Percentiles rank a stretch among this genome's conserved stretches.
Conservation (phyloP, 1,139 yeast species). For the Zygosaccharomyces pseudobailii region DNA sequence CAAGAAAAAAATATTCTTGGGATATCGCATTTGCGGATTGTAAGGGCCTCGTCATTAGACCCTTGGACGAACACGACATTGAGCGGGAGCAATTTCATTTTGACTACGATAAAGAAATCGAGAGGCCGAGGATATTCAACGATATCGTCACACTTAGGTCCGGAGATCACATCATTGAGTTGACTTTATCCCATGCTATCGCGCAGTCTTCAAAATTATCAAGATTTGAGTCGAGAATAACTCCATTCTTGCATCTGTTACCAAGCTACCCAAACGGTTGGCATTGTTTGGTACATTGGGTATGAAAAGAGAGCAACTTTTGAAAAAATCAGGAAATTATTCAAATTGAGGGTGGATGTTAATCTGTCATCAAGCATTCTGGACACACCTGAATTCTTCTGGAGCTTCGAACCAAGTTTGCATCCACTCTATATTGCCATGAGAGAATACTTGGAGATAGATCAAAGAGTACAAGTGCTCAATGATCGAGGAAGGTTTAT, state of each 20-base stretch:
- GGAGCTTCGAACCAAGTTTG: conserved; percentile 94
- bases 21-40: conserved; percentile 65
- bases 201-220: conserved; percentile 94
- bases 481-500: conserved; percentile 94
- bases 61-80: conserved; percentile 82
- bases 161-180: conserved; percentile 87
- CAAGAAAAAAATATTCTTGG: conserved; percentile 93
- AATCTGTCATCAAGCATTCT: conserved; percentile 84
- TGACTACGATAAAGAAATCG: conserved; percentile 76
- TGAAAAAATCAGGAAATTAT: conserved; percentile 84
- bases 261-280: conserved; percentile 79
- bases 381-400: conserved; percentile 93
- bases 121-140: conserved; percentile 85
- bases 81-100: conserved; percentile 95
- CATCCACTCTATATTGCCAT: conserved; percentile 89
- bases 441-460: conserved; percentile 88
- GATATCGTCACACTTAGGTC: conserved; percentile 89
- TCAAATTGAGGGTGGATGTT: conserved; percentile 88
- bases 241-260: conserved; percentile 75
- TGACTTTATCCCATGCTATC: conserved; percentile 92
- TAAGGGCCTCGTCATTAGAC: conserved; percentile 54
- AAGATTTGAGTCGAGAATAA: conserved; percentile 87
- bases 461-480: conserved; percentile 85
- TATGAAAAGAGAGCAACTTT: conserved; percentile 66
- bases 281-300: conserved; percentile 89